Base-by-base conservation (phyloP, 768 basidiomycete genomes). In the Calocybe indica region DNA sequence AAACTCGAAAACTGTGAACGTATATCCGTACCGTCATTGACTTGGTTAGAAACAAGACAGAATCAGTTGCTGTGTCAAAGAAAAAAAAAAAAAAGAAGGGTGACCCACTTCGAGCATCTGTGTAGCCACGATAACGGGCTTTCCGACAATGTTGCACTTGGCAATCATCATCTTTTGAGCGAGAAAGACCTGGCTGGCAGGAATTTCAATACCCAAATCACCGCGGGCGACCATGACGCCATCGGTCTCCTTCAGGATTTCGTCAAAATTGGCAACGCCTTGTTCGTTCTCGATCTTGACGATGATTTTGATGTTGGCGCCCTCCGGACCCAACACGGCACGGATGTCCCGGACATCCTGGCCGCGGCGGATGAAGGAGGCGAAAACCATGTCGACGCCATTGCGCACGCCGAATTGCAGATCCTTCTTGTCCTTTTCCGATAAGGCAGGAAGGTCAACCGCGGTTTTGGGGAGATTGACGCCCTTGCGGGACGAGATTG, bases 91-190 rank as follows among this genome's bases (percentile, higher is more conserved):
- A 22, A 22, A 22, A 4, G 4, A 22, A 4, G 22, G 22, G 22
- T 4, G 29, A 58, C 73, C 50, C 52, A 87, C 88, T 78, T 98
- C 95, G 56, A 99, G 85, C 95, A 99, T 99, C 69, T 99, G 95
- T 10, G 96, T 99, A 7, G 96, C 96, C 52, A 96, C 94, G 63
- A 99, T 98, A 61, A 91, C 89, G 37, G 96, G 94, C 75, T 99
- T 99, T 58, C 96, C 96, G 46, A 80, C 85, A 61, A 95, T 88
- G 76, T 96, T 97, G 74, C 93, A 96, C 74, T 98, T 98, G 50
- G 95, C 83, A 58, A 98, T 99, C 94, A 99, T 99, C 95, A 98
- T 98, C 76, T 99, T 99, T 68, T 99, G 96, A 6, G 96, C 96
- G 59, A 98, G 75, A 79, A 99, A 99, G 39, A 99, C 96, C 63